Evolutionary conservation across 208 protist genomes (phyloP).

Genomic region (Leishmania mexicana): DNA sequence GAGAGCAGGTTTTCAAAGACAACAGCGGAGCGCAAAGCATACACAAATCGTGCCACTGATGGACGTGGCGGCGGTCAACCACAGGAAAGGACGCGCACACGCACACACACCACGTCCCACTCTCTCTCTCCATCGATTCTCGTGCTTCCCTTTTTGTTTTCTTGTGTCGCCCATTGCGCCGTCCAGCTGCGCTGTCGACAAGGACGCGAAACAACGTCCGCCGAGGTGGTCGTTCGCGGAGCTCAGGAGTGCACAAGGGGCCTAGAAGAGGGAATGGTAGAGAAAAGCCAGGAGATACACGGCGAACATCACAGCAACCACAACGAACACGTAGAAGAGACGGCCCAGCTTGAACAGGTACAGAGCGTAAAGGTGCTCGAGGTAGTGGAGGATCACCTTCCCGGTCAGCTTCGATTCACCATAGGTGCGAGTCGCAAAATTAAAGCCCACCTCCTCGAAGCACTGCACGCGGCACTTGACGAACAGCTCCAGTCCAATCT

Average conservation of each 20-base stretch:
- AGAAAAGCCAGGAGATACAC: constrained; percentile 18
- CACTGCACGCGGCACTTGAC: constrained; percentile 82
- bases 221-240: neutral
- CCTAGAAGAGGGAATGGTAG: constrained; percentile 7
- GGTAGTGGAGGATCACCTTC: constrained; percentile 88
- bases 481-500: constrained; percentile 93
- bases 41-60: neutral
- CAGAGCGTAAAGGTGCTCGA: constrained; percentile 75
- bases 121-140: neutral
- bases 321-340: constrained; percentile 41
- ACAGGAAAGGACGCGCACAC: neutral
- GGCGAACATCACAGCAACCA: constrained; percentile 17
- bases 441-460: constrained; percentile 83
- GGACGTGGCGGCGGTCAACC: neutral
- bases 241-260: neutral
- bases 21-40: neutral
- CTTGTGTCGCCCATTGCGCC: neutral
- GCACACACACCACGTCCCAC: neutral
- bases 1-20: neutral
- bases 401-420: constrained; percentile 91
- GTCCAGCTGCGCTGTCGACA: neutral
- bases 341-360: constrained; percentile 72
- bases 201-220: neutral
- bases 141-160: neutral
- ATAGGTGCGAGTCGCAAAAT: constrained; percentile 75